Evolutionary conservation across 331 rosid genomes (phyloP).

Genomic region (Malus hybrid): DNA sequence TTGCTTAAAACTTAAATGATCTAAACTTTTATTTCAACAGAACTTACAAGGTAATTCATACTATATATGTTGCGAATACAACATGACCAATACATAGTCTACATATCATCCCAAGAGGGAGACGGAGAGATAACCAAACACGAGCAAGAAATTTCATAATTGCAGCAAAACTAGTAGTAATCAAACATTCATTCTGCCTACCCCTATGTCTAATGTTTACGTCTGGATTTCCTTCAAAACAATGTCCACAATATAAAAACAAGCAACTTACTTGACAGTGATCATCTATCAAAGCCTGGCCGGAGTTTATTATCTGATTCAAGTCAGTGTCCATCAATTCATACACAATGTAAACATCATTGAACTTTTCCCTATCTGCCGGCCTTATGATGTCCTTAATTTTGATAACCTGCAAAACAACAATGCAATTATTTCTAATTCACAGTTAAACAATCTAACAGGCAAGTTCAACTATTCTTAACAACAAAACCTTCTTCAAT

Average conservation of each 20-base stretch:
- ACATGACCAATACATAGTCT: background rate
- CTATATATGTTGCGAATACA: background rate
- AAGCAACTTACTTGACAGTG: constrained; percentile 53
- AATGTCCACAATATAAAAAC: background rate
- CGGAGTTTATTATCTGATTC: constrained; percentile 45
- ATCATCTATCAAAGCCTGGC: constrained; percentile 49
- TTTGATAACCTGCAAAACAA: constrained; percentile 51
- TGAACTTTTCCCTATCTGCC: constrained; percentile 40
- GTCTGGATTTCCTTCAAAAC: background rate
- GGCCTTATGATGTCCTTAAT: constrained; percentile 57
- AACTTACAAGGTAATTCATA: background rate
- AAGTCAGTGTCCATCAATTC: constrained; percentile 55
- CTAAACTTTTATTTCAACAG: background rate
- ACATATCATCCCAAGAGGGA: background rate
- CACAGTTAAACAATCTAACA: background rate
- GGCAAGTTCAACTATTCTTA: background rate
- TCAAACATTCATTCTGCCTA: too few relatives aligned
- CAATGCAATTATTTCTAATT: background rate
- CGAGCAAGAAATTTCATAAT: background rate
- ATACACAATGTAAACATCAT: constrained; percentile 46
- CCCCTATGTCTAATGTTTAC: too few relatives aligned
- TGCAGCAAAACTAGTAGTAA: background rate
- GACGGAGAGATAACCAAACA: background rate
- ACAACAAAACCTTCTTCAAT: background rate
- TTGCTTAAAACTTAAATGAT: background rate